phyloP scores from a whole-genome alignment of 805 yeast species.

The Kuraishia ogatae region DNA sequence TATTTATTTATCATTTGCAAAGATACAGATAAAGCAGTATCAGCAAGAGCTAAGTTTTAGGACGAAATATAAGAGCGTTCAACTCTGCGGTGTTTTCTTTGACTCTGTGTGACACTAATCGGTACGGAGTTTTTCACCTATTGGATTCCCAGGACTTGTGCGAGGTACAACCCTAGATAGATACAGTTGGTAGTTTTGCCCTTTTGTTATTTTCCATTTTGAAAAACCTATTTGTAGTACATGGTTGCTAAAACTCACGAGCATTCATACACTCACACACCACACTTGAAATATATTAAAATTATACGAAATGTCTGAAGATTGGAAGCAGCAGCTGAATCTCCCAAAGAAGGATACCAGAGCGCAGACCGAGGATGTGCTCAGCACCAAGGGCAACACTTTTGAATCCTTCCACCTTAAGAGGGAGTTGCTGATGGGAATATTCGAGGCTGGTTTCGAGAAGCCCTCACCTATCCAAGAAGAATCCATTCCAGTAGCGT shows the following conservation, averaged over 20 bases:
- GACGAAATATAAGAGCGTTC: not conserved
- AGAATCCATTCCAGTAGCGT: slow-evolving; percentile 91
- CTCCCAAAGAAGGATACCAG: slow-evolving; percentile 83
- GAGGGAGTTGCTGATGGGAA: slow-evolving; percentile 94
- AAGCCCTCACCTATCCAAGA: slow-evolving; percentile 98
- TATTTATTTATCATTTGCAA: too few relatives aligned
- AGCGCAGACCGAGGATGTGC: slow-evolving; percentile 95
- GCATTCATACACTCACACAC: not conserved
- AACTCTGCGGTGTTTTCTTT: not conserved
- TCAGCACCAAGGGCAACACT: slow-evolving; percentile 79
- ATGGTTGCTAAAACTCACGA: not conserved
- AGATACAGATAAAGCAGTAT: not conserved
- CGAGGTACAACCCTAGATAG: too few relatives aligned
- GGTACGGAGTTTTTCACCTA: too few relatives aligned
- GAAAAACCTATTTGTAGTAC: not conserved
- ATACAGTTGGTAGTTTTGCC: too few relatives aligned
- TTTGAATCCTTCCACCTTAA: slow-evolving; percentile 90
- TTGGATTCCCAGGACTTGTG: too few relatives aligned
- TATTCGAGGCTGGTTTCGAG: slow-evolving; percentile 97
- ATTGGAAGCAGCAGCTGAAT: slow-evolving; percentile 71
- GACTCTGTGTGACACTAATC: not conserved
- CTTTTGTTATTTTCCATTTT: too few relatives aligned
- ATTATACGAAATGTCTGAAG: slow-evolving; percentile 23
- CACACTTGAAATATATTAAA: not conserved
- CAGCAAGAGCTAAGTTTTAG: not conserved